phyloP scores from a whole-genome alignment of 345 rosid species.

The Aquilaria yunnanensis region DNA sequence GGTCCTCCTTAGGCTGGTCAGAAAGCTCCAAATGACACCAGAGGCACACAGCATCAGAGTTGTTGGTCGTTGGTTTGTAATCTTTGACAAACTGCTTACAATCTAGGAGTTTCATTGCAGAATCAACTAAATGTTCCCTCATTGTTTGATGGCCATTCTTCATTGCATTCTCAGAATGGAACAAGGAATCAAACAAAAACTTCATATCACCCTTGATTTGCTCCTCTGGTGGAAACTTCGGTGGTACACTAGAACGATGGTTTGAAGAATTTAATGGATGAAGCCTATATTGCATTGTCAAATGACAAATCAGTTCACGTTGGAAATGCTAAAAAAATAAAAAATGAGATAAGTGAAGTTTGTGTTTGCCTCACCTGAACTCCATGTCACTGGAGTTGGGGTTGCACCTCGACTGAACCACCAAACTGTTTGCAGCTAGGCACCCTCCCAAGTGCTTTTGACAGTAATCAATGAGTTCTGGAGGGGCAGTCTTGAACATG shows the following conservation, averaged over 20 bases:
- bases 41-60: slow-evolving; percentile 27
- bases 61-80: slow-evolving; percentile 16
- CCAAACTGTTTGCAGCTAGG: slow-evolving; percentile 25
- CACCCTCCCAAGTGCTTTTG: slow-evolving; percentile 52
- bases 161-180: slow-evolving; percentile 39
- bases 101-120: slow-evolving; percentile 57
- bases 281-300: slow-evolving; percentile 32
- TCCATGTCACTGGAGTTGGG: slow-evolving; percentile 38
- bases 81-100: slow-evolving; percentile 73
- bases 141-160: slow-evolving; percentile 28
- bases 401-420: slow-evolving; percentile 38
- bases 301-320: background rate
- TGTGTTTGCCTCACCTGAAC: slow-evolving; percentile 36
- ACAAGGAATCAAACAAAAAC: slow-evolving; percentile 43
- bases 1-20: slow-evolving; percentile 40
- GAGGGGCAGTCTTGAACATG: slow-evolving; percentile 41
- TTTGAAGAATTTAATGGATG: slow-evolving; percentile 18
- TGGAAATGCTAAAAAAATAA: background rate
- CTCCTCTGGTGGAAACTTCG: slow-evolving; percentile 35
- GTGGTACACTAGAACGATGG: slow-evolving; percentile 17
- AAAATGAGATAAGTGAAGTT: background rate
- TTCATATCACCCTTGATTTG: slow-evolving; percentile 42
- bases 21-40: slow-evolving; percentile 50
- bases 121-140: slow-evolving; percentile 29
- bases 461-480: slow-evolving; percentile 59